Percentiles rank a stretch among this genome's conserved stretches.
Evolutionary conservation across 208 protist species (phyloP).

Genomic region (Novymonas esmeraldas): DNA sequence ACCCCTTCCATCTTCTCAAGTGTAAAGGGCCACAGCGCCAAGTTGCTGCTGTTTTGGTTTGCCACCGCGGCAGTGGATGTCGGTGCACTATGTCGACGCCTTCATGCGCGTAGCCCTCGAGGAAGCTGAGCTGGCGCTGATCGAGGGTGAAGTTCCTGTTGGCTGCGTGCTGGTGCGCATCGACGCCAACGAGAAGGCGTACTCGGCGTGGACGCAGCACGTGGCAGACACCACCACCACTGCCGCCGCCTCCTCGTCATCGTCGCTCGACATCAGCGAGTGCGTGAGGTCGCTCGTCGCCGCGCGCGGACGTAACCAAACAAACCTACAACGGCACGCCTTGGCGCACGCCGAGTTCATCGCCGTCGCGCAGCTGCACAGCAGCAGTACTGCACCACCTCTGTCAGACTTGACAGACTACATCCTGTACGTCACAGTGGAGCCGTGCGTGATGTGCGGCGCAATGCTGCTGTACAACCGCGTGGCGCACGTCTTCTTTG

Average conservation of each 20-base stretch:
- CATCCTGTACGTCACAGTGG: slow-evolving; percentile 94
- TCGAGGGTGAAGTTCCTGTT: slow-evolving; percentile 94
- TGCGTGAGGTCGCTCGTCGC: slow-evolving; percentile 1
- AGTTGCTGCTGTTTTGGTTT: no score
- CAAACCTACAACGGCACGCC: slow-evolving; percentile 85
- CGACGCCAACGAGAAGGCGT: slow-evolving; percentile 13
- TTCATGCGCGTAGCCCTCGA: slow-evolving; percentile 77
- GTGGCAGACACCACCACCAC: not conserved
- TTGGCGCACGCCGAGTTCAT: slow-evolving; percentile 93
- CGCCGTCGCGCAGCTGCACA: slow-evolving; percentile 50
- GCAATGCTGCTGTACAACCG: slow-evolving; percentile 81
- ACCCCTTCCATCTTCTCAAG: not conserved
- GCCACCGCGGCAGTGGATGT: no score
- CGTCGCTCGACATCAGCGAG: no score
- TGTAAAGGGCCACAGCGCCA: not conserved
- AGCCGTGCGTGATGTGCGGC: slow-evolving; percentile 97
- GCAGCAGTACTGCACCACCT: not conserved
- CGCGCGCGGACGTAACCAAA: slow-evolving; percentile 85
- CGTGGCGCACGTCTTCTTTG: slow-evolving; percentile 88
- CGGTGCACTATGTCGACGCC: slow-evolving; percentile 47
- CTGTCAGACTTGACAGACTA: slow-evolving; percentile 50
- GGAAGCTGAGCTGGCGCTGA: slow-evolving; percentile 60
- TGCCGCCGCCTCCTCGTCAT: not conserved
- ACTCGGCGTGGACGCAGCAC: not conserved
- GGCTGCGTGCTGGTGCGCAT: slow-evolving; percentile 92